phyloP scores from a whole-genome alignment of 495 filamentous ascomycete genomes.

The Talaromyces ruber region DNA sequence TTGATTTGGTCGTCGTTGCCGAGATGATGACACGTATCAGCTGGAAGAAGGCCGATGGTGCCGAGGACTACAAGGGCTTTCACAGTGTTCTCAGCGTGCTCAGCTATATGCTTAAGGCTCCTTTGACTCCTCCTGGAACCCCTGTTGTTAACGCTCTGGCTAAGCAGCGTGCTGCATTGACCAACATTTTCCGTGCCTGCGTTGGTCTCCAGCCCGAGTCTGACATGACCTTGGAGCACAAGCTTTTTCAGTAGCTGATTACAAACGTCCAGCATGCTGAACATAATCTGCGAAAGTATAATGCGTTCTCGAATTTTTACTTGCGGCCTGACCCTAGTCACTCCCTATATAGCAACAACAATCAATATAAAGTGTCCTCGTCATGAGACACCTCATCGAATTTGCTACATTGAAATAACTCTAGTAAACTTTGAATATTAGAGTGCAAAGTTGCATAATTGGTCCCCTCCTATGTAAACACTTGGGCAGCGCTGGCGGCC shows the following conservation, averaged over 20 bases:
- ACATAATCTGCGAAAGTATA: not conserved
- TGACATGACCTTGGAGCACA: conserved; percentile 99
- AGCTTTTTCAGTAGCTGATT: conserved; percentile 58
- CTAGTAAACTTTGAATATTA: not conserved
- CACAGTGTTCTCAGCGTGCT: conserved; percentile 96
- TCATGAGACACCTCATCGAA: not conserved
- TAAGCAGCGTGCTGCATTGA: conserved; percentile 91
- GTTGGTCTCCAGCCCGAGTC: conserved; percentile 96
- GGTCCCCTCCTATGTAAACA: not conserved
- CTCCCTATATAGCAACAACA: not conserved
- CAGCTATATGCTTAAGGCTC: conserved; percentile 99
- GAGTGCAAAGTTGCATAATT: not conserved
- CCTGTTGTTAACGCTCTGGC: conserved; percentile 93
- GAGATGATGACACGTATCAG: conserved; percentile 98
- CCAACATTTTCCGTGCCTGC: conserved; percentile 98
- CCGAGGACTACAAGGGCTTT: conserved; percentile 79
- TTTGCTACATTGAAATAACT: not conserved
- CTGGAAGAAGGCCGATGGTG: conserved; percentile 62
- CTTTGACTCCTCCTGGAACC: conserved; percentile 88
- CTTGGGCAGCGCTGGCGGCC: not conserved
- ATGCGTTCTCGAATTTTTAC: not conserved
- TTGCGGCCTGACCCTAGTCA: conserved; percentile 3
- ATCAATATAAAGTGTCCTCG: not conserved
- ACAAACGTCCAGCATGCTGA: not conserved
- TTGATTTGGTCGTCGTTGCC: conserved; percentile 83